phyloP scores from a whole-genome alignment of 805 yeast species.

The Metschnikowia continentalis region DNA sequence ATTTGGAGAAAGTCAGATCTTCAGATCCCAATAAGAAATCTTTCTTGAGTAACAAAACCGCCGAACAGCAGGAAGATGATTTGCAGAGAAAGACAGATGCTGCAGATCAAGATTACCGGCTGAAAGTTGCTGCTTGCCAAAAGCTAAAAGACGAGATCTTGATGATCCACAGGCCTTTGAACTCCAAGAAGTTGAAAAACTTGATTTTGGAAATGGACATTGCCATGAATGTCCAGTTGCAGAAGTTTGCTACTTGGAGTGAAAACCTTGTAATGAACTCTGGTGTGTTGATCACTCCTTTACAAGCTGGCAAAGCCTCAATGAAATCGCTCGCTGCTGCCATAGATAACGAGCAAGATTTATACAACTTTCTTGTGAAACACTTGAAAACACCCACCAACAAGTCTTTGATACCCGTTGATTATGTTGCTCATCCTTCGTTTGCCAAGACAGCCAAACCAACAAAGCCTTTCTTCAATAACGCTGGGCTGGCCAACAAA shows the following conservation, averaged over 20 bases:
- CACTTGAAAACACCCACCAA: slow-evolving; percentile 37
- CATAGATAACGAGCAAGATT: slow-evolving; percentile 78
- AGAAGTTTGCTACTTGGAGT: slow-evolving; percentile 81
- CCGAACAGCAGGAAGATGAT: slow-evolving; percentile 89
- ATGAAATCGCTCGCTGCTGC: slow-evolving; percentile 74
- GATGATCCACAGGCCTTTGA: slow-evolving; percentile 71
- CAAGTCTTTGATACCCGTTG: slow-evolving; percentile 57
- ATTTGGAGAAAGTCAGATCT: slow-evolving; percentile 74
- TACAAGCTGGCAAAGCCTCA: slow-evolving; percentile 52
- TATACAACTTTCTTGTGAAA: slow-evolving; percentile 62
- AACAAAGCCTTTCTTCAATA: slow-evolving; percentile 30
- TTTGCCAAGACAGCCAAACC: slow-evolving; percentile 37
- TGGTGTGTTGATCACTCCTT: slow-evolving; percentile 79
- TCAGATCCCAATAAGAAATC: slow-evolving; percentile 83
- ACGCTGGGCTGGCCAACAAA: neutral
- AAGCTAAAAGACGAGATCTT: slow-evolving; percentile 70
- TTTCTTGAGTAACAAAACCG: slow-evolving; percentile 72
- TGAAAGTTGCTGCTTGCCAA: slow-evolving; percentile 68
- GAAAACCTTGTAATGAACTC: slow-evolving; percentile 80
- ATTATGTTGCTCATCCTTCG: slow-evolving; percentile 67
- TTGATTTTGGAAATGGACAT: slow-evolving; percentile 82
- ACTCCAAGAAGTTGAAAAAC: slow-evolving; percentile 66
- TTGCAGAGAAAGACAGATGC: slow-evolving; percentile 70
- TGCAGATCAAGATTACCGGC: slow-evolving; percentile 85
- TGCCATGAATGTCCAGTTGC: slow-evolving; percentile 83